Evolutionary conservation across 2,329 filamentous ascomycete genomes (phyloP).

Genomic region (Fusarium graminum): DNA sequence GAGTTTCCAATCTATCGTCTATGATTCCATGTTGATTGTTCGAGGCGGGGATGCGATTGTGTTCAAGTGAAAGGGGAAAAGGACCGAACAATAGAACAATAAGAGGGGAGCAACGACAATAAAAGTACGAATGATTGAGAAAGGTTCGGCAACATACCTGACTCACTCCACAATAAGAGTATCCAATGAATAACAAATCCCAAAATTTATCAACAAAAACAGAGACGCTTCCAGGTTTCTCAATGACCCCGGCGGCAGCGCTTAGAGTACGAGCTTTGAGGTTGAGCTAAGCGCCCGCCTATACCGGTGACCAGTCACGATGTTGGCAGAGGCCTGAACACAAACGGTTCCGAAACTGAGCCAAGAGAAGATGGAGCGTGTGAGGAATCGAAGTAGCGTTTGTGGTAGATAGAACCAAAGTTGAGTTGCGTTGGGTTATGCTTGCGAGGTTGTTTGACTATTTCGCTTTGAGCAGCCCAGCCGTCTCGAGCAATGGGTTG

Average conservation of each 20-base stretch:
- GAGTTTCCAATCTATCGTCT: conserved; percentile 42
- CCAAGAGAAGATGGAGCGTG: conserved; percentile 35
- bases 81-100: conserved; percentile 38
- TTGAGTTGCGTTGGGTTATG: conserved; percentile 25
- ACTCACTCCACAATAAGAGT: conserved; percentile 42
- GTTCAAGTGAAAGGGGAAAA: conserved; percentile 23
- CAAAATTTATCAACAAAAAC: conserved; percentile 27
- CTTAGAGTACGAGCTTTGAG: conserved; percentile 40
- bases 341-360: conserved; percentile 37
- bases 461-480: conserved; percentile 46
- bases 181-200: conserved; percentile 40
- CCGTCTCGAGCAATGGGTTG: conserved; percentile 43
- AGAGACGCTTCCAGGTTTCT: conserved; percentile 33
- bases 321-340: conserved; percentile 26
- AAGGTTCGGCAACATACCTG: conserved; percentile 38
- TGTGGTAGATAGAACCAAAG: conserved; percentile 13
- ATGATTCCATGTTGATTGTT: conserved; percentile 47
- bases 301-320: conserved; percentile 43
- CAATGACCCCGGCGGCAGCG: conserved; percentile 44
- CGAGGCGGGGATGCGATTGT: conserved; percentile 31
- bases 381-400: conserved; percentile 13
- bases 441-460: conserved; percentile 32
- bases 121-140: conserved; percentile 42
- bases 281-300: conserved; percentile 46
- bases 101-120: conserved; percentile 45